A percentile compares a stretch with the other conserved stretches of the same genome.
These are phyloP conservation scores for Candida arabinofermentans DNA, from an alignment of 805 yeast genomes.

Conservation along the genomic window DNA sequence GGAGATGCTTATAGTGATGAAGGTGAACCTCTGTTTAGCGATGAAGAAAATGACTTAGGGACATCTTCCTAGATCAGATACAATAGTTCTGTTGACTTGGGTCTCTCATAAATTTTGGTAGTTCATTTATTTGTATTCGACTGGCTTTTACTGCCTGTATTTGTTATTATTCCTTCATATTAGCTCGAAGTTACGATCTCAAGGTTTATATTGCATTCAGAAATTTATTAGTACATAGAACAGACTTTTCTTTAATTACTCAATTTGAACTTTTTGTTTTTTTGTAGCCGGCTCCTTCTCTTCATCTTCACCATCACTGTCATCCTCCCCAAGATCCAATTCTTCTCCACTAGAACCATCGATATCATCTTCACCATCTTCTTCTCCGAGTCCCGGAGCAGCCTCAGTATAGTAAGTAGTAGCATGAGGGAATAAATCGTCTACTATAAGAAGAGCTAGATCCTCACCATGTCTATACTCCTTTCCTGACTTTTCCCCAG, in stretches of 20 bases:
- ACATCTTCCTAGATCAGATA: neutral
- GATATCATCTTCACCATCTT: conserved; percentile 47
- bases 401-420: conserved; percentile 78
- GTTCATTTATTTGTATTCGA: no score
- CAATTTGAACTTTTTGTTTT: conserved; percentile 1
- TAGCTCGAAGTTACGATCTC: no score
- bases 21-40: conserved; percentile 18
- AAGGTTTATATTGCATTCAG: no score
- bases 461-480: conserved; percentile 79
- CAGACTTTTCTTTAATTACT: no score
- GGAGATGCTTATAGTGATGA: conserved; percentile 16
- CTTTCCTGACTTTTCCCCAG: conserved; percentile 72
- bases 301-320: conserved; percentile 32
- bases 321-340: conserved; percentile 52
- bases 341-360: conserved; percentile 39
- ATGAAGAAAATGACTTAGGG: conserved; percentile 18
- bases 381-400: conserved; percentile 54
- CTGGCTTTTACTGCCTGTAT: no score
- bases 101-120: no score
- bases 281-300: conserved; percentile 11
- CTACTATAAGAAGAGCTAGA: conserved; percentile 65
- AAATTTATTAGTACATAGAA: no score
- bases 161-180: no score
- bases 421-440: conserved; percentile 83
- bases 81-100: no score